Base-by-base conservation (phyloP, 78 protist genomes). In the Neovahlkampfia damariscottae region DNA sequence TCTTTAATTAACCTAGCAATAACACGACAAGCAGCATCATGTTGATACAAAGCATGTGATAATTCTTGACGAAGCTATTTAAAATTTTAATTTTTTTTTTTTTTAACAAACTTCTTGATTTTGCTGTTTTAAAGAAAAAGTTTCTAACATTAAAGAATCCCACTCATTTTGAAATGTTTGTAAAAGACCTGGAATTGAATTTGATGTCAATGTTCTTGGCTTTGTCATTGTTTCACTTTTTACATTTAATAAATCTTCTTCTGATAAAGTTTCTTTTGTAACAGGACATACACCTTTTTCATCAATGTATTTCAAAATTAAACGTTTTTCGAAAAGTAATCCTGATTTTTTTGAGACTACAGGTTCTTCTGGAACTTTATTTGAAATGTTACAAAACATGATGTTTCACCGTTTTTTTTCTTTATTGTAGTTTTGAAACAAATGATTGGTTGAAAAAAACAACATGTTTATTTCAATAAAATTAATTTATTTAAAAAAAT, bases 11-110 rank as follows among this genome's bases (percentile, higher is more conserved):
- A 77, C 9, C 98, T 76, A 0, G 99, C 99, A 72, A 97, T 95
- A 32, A 96, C 98, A 6, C 99, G 83, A 85, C 98, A 93, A 0
- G 99, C 96, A 0, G 99, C 99, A 36, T 97, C 99, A 79, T 97
- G 92, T 86, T 95, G 95, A 68, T 95, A 97, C 69, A 97, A 84
- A 0, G 97, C 70, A 50, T 95, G 96, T 0, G 97, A 70, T 5
- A 97, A 92, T 67, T 96, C 97, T 50, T 89, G 91, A 27, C 96
- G 76, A 2, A 41, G 40, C 39, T 19, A 38, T 36, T 89, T 93
- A 28, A 89, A 86, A 74, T n/a, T n/a, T n/a, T n/a, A n/a, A n/a
- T n/a, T n/a, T n/a, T n/a, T n/a, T n/a, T n/a, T n/a, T n/a, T n/a
- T n/a, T n/a, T n/a, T n/a, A n/a, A n/a, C n/a, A n/a, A n/a, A n/a